Evolutionary conservation across 441 rosid species (phyloP).

Genomic region (Rhodomyrtus psidioides): DNA sequence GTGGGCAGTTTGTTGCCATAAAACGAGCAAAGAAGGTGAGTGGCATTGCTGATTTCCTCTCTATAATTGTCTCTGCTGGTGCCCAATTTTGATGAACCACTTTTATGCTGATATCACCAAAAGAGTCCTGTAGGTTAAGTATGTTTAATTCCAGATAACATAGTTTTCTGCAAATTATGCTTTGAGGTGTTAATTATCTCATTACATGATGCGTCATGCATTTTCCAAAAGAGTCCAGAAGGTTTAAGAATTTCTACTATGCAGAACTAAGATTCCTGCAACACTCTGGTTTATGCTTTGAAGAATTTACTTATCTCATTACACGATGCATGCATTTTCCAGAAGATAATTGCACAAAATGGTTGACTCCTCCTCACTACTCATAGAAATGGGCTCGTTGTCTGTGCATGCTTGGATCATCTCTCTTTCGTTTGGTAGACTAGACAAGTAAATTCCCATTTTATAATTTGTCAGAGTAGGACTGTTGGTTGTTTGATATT

Average conservation of each 20-base stretch:
- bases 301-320: neutral
- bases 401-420: neutral
- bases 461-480: neutral
- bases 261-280: neutral
- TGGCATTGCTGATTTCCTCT: neutral
- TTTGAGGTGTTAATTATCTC: neutral
- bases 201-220: neutral
- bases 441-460: neutral
- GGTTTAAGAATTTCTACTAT: neutral
- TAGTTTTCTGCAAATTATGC: neutral
- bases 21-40: conserved; percentile 94
- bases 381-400: neutral
- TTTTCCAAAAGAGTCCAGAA: neutral
- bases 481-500: neutral
- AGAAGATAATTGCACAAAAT: neutral
- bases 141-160: neutral
- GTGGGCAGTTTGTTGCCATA: conserved; percentile 76
- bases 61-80: neutral
- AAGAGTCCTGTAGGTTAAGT: neutral
- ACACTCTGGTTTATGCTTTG: neutral
- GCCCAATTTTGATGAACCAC: neutral
- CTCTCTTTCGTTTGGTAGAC: neutral
- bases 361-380: neutral
- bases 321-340: neutral
- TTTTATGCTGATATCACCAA: neutral